Conservation (phyloP, 805 yeast genomes). For the Yamadazyma nakazawae region DNA sequence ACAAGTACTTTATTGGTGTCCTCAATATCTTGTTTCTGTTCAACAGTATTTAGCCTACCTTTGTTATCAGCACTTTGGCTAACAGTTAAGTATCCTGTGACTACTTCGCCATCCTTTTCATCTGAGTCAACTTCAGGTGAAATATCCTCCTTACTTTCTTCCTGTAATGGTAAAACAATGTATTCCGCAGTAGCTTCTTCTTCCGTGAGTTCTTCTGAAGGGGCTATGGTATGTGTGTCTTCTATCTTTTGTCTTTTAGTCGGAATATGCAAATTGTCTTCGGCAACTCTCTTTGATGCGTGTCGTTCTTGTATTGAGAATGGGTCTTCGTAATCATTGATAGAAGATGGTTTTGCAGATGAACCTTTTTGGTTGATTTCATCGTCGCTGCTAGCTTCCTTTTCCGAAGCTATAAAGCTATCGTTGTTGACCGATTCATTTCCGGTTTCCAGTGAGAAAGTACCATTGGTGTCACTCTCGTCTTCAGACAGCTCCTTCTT, state of each 20-base stretch:
- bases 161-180: not conserved
- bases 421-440: constrained; percentile 3
- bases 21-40: not conserved
- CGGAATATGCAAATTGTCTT: not conserved
- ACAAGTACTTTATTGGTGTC: not conserved
- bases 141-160: not conserved
- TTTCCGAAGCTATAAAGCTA: constrained; percentile 5
- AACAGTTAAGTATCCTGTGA: no score
- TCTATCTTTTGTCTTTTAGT: not conserved
- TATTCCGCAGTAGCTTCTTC: not conserved
- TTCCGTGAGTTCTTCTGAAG: not conserved
- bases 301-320: not conserved
- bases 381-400: constrained; percentile 2
- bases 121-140: not conserved
- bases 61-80: no score
- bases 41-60: not conserved
- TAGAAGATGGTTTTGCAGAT: not conserved
- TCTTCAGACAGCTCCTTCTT: constrained; percentile 4
- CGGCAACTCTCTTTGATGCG: not conserved
- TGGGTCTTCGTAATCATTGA: not conserved
- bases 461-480: constrained; percentile 5
- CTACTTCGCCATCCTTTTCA: no score
- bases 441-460: constrained; percentile 12
- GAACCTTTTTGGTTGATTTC: not conserved
- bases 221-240: not conserved